Conservation (phyloP, 192 early-diverging fungal genomes). For the Gaertneriomyces semiglobifer region DNA sequence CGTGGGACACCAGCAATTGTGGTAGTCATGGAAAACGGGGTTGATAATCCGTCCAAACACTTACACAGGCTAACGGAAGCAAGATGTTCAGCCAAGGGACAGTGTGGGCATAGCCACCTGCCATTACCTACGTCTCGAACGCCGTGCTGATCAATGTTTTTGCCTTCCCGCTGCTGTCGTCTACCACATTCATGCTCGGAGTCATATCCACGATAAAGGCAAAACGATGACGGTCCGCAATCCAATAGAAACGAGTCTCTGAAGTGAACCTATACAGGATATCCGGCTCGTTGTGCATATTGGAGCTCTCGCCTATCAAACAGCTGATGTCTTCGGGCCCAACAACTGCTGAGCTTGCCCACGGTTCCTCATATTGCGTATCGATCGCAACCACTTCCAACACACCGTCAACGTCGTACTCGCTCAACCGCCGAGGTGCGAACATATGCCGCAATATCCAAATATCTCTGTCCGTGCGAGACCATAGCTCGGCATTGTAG, state of each 20-base stretch:
- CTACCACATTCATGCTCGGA: slow-evolving; percentile 58
- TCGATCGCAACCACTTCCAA: not conserved
- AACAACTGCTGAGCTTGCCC: not conserved
- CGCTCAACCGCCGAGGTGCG: not conserved
- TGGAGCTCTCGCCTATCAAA: not conserved
- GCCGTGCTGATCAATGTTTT: slow-evolving; percentile 38
- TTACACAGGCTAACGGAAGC: slow-evolving; percentile 39
- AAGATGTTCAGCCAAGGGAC: no score
- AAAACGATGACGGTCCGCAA: slow-evolving; percentile 57
- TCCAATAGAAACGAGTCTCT: slow-evolving; percentile 57
- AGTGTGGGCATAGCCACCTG: no score
- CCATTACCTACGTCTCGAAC: slow-evolving; percentile 45
- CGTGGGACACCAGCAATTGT: slow-evolving; percentile 19
- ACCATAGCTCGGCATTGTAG: no score
- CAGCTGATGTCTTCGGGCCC: not conserved
- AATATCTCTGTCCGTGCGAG: not conserved
- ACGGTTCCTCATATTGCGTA: not conserved
- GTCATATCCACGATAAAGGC: slow-evolving; percentile 69
- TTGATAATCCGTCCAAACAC: slow-evolving; percentile 45
- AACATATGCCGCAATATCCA: slow-evolving; percentile 8
- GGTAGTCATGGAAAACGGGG: slow-evolving; percentile 40
- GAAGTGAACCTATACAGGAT: slow-evolving; percentile 48
- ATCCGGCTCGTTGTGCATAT: no score
- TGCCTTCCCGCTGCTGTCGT: slow-evolving; percentile 33
- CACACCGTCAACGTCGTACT: slow-evolving; percentile 1